A percentile compares a stretch with the other conserved stretches of the same genome.
phyloP scores from a whole-genome alignment of 2,329 filamentous ascomycete species.

The Mycosphaerella sp. region DNA sequence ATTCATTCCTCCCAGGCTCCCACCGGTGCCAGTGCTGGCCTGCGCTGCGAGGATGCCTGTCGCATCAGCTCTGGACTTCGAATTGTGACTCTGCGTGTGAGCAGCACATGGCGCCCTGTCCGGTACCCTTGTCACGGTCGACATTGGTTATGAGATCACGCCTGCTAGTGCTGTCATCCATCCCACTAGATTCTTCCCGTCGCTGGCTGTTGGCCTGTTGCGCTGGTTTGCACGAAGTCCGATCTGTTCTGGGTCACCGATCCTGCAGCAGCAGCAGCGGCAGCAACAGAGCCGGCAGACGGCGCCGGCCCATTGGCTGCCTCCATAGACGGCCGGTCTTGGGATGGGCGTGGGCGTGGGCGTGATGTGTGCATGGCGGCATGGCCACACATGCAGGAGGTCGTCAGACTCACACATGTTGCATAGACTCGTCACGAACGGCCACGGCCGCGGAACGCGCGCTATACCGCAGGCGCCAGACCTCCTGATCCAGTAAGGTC shows the following conservation, averaged over 20 bases:
- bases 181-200: not conserved
- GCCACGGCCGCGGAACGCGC: conserved; percentile 6
- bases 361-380: not conserved
- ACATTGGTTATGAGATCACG: not conserved
- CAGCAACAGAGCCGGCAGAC: not conserved
- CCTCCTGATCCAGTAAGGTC: no score
- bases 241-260: not conserved
- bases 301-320: conserved; percentile 5
- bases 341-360: not conserved
- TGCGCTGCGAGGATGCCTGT: no score
- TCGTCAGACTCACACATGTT: not conserved
- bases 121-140: conserved; percentile 1
- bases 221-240: conserved; percentile 10
- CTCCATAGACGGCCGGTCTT: not conserved
- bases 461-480: not conserved
- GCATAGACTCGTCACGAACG: conserved; percentile 5
- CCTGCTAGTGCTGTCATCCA: conserved; percentile 6
- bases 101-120: conserved; percentile 5
- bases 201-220: not conserved
- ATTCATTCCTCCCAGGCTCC: no score
- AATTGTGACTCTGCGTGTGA: not conserved
- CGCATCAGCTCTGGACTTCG: not conserved
- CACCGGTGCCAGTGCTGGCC: no score
- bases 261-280: not conserved
- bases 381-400: conserved; percentile 6